These are phyloP conservation scores for Ajuga chamaepitys DNA, from an alignment of 257 asterid species.

Conservation along the genomic window DNA sequence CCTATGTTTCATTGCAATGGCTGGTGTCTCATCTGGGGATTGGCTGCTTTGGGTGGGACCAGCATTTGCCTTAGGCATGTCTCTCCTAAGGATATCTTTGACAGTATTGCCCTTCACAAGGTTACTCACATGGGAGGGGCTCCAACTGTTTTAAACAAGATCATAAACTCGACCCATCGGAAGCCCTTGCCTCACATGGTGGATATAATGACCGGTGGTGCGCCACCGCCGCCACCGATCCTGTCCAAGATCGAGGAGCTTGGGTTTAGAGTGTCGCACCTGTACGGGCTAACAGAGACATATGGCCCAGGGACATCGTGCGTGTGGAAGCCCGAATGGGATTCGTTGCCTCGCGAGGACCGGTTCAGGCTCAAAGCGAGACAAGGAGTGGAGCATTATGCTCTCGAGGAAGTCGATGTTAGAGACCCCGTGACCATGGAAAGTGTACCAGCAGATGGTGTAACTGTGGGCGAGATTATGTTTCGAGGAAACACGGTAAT, in stretches of 20 bases:
- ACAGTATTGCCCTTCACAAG: slow-evolving; percentile 17
- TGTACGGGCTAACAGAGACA: slow-evolving; percentile 49
- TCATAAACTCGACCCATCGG: slow-evolving; percentile 23
- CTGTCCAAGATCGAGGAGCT: slow-evolving; percentile 33
- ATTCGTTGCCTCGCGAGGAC: slow-evolving; percentile 26
- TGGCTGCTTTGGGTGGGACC: slow-evolving; percentile 63
- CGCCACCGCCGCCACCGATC: slow-evolving; percentile 49
- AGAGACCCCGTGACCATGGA: slow-evolving; percentile 25
- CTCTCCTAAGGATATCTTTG: slow-evolving; percentile 34
- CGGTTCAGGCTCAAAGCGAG: slow-evolving; percentile 31
- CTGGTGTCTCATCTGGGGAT: slow-evolving; percentile 55
- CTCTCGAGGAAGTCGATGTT: slow-evolving; percentile 45
- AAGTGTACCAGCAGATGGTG: slow-evolving; percentile 41
- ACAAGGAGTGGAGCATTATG: slow-evolving; percentile 49
- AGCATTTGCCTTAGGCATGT: slow-evolving; percentile 42
- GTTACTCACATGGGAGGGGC: slow-evolving; percentile 61
- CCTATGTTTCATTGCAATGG: slow-evolving; percentile 66
- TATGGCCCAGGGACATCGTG: slow-evolving; percentile 47
- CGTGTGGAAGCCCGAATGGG: slow-evolving; percentile 51
- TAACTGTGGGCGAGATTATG: slow-evolving; percentile 44
- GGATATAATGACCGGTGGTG: slow-evolving; percentile 45
- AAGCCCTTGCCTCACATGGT: slow-evolving; percentile 32
- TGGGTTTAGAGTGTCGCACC: slow-evolving; percentile 43
- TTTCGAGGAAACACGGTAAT: slow-evolving; percentile 48
- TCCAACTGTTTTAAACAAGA: slow-evolving; percentile 47